These are phyloP conservation scores for Colletotrichum sp. DNA, from an alignment of 2,329 filamentous ascomycete genomes.

Conservation along the genomic window DNA sequence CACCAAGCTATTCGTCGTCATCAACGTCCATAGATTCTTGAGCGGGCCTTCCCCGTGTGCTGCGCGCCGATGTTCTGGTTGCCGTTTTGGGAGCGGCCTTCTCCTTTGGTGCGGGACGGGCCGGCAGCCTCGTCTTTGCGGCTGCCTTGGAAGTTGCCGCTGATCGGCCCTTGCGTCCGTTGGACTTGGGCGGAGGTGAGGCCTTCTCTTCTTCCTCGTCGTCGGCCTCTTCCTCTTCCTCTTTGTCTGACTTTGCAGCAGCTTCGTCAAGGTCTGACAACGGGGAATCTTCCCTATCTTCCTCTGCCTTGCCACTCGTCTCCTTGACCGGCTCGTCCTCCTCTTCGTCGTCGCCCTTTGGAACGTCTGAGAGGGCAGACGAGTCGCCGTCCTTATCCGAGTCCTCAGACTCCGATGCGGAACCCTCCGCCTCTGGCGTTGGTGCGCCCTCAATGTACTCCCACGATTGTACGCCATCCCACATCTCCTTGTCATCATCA, in stretches of 20 bases:
- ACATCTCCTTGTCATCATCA: slow-evolving; percentile 67
- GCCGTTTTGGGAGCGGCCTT: slow-evolving; percentile 11
- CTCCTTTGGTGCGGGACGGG: slow-evolving; percentile 21
- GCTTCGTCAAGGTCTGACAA: slow-evolving; percentile 18
- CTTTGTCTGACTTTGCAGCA: slow-evolving; percentile 19
- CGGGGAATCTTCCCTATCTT: slow-evolving; percentile 16
- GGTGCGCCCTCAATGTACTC: slow-evolving; percentile 48
- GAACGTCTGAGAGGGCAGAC: slow-evolving; percentile 9
- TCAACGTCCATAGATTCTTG: slow-evolving; percentile 40
- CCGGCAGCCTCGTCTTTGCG: slow-evolving; percentile 16
- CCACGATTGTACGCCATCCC: slow-evolving; percentile 65
- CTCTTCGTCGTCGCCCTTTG: slow-evolving; percentile 16
- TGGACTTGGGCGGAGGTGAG: slow-evolving; percentile 18
- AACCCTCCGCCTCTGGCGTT: slow-evolving; percentile 27
- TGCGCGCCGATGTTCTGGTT: slow-evolving; percentile 7
- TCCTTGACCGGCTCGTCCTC: slow-evolving; percentile 22
- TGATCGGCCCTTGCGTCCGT: slow-evolving; percentile 14
- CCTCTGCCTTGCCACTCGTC: slow-evolving; percentile 13
- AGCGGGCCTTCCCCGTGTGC: slow-evolving; percentile 27
- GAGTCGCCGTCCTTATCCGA: slow-evolving; percentile 11
- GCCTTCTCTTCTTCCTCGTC: slow-evolving; percentile 16
- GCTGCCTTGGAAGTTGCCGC: slow-evolving; percentile 9
- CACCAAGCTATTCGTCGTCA: slow-evolving; percentile 27
- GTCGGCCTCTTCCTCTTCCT: slow-evolving; percentile 22
- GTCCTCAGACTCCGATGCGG: background rate